Evolutionary conservation across 2,329 filamentous ascomycete genomes (phyloP), one percentile per base, ranked within the genome.

Genomic region (Penicillium digitatum): DNA sequence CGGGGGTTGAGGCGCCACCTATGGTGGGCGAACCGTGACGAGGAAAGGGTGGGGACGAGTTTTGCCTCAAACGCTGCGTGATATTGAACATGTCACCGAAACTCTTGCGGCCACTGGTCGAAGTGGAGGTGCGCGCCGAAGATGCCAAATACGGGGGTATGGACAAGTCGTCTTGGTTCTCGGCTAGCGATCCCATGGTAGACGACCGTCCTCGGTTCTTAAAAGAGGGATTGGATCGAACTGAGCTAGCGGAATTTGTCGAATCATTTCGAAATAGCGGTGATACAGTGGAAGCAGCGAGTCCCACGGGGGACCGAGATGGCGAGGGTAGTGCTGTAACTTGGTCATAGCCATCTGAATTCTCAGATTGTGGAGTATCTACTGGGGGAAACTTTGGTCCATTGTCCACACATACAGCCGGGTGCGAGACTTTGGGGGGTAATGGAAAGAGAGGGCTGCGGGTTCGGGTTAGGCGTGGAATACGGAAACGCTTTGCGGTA

Each of bases 41-140:
- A 26, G 79, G 81, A 46, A 81, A 81, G 38, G 82, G 76, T 6
- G 87, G 82, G 45, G 95, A 91, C 0, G 89, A 89, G 63, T 90
- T 89, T 66, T 95, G 89, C 46, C 93, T 84, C 56, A 96, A 81
- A 59, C 92, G 84, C 59, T 85, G 82, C 20, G 83, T 80, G 32
- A 96, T 77, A 14, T 85, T 87, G 65, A 99, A 86, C 20, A 97
- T 78, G 62, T 96, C 94, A 50, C 92, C 90, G 65, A 99, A 90
- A 73, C 93, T 97, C 73, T 92, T 94, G 52, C 94, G 84, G 5
- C 92, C 91, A n/a, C 77, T 81, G 0, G 87, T 93, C 0, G 90
- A 96, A 1, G 87, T 90, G 1, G 92, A 96, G 6, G 85, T 92
- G 48, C 91, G 82, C 3, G 77, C 79, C 2, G 78, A 80, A 4